phyloP scores from a whole-genome alignment of 768 basidiomycete genomes.

The Leccinum rimulosum region DNA sequence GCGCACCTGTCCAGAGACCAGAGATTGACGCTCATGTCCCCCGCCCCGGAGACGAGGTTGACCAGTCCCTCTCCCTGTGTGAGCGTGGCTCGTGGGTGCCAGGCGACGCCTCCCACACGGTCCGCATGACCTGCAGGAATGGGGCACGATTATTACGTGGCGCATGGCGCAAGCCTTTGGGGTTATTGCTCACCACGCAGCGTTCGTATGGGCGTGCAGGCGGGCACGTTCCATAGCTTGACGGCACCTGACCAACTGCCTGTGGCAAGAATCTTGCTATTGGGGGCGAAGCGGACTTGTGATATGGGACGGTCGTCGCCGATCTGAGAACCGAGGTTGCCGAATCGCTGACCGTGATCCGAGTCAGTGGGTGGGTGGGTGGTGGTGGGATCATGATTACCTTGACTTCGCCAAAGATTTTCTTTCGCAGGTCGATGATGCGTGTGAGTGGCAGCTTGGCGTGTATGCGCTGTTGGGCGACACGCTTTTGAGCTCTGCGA shows the following conservation, averaged over 20 bases:
- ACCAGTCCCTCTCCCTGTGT: constrained; percentile 58
- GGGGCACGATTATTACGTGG: constrained; percentile 4
- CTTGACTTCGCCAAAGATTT: constrained; percentile 86
- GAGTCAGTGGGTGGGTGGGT: background rate
- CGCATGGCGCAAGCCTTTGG: background rate
- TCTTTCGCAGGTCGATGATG: constrained; percentile 91
- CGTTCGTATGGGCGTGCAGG: constrained; percentile 75
- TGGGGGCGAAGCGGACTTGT: constrained; percentile 91
- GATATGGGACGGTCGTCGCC: constrained; percentile 95
- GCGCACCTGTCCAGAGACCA: constrained; percentile 85
- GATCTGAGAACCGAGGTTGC: constrained; percentile 95
- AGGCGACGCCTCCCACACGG: constrained; percentile 92
- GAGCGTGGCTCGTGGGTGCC: constrained; percentile 93
- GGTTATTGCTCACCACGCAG: constrained; percentile 55
- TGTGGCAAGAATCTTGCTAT: constrained; percentile 83
- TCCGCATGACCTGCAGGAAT: constrained; percentile 73
- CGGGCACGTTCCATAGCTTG: constrained; percentile 94
- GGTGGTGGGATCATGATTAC: constrained; percentile 39
- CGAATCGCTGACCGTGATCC: constrained; percentile 62
- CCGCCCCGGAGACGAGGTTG: constrained; percentile 90
- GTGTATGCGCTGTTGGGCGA: constrained; percentile 91
- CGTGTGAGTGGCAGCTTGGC: constrained; percentile 82
- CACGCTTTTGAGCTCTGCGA: constrained; percentile 91
- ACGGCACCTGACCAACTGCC: constrained; percentile 96
- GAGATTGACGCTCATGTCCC: constrained; percentile 79